A percentile compares a stretch with the other conserved stretches of the same genome.
Conservation (phyloP, 805 yeast species). For the Saccharomyces jurei region DNA sequence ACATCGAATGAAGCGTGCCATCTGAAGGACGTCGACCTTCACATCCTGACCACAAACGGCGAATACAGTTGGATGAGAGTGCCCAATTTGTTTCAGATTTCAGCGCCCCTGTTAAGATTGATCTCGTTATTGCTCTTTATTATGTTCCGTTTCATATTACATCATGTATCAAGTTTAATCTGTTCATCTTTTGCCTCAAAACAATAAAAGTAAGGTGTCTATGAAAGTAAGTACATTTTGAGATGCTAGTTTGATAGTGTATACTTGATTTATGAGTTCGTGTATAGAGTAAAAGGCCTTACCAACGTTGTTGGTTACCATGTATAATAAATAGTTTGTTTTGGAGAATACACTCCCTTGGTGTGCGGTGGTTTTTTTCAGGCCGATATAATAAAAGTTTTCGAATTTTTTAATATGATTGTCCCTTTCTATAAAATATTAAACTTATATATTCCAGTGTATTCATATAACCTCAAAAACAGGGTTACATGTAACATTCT, state of each 20-base stretch:
- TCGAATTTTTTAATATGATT: neutral
- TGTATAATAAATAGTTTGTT: neutral
- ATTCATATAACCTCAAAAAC: neutral
- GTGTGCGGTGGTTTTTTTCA: neutral
- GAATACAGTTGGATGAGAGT: neutral
- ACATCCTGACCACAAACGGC: neutral
- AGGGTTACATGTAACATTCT: neutral
- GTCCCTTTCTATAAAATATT: neutral
- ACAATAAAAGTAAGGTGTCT: neutral
- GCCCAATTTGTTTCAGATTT: neutral
- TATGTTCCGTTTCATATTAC: neutral
- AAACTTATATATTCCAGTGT: neutral
- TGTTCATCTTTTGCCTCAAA: neutral
- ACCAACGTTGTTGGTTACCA: neutral
- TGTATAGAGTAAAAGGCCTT: neutral
- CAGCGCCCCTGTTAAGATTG: neutral
- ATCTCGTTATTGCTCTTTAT: neutral
- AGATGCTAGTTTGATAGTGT: neutral
- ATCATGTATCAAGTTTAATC: neutral
- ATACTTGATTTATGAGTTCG: conserved; percentile 1
- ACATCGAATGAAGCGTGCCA: neutral
- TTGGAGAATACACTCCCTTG: neutral
- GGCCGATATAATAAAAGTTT: neutral
- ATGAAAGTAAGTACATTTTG: neutral
- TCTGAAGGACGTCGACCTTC: neutral